A percentile compares a stretch with the other conserved stretches of the same genome.
Conservation (phyloP, 2,329 filamentous ascomycete genomes). For the Hymenoscyphus albidus region DNA sequence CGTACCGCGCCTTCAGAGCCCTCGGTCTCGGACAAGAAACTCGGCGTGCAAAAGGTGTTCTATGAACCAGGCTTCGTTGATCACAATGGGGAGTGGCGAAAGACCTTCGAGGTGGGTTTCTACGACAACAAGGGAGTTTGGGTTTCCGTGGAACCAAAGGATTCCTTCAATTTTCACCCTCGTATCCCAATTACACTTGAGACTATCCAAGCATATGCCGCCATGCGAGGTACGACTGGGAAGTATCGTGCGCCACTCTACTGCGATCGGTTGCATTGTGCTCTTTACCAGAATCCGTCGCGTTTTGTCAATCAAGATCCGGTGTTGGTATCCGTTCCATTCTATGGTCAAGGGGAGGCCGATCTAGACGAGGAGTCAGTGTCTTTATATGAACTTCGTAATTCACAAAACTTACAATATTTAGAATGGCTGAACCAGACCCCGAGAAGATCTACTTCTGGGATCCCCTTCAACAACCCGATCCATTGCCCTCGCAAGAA, state of each 20-base stretch:
- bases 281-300: slow-evolving; percentile 16
- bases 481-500: background rate
- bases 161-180: slow-evolving; percentile 8
- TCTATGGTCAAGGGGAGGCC: background rate
- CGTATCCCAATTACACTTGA: slow-evolving; percentile 22
- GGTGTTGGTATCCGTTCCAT: slow-evolving; percentile 6
- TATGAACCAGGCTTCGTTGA: background rate
- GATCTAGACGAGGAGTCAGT: background rate
- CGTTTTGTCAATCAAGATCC: slow-evolving; percentile 5
- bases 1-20: too few relatives aligned
- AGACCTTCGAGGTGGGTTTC: background rate
- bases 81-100: background rate
- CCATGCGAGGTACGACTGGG: slow-evolving; percentile 17
- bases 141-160: background rate
- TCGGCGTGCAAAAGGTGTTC: background rate
- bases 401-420: background rate
- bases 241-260: slow-evolving; percentile 17
- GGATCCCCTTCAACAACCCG: slow-evolving; percentile 17
- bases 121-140: background rate
- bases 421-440: background rate
- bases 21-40: too few relatives aligned
- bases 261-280: slow-evolving; percentile 9
- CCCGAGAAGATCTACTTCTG: slow-evolving; percentile 8
- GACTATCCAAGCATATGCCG: slow-evolving; percentile 22
- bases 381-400: background rate